A percentile compares a stretch with the other conserved stretches of the same genome.
phyloP scores from a whole-genome alignment of 768 basidiomycete genomes.

The Austroboletus festivus region DNA sequence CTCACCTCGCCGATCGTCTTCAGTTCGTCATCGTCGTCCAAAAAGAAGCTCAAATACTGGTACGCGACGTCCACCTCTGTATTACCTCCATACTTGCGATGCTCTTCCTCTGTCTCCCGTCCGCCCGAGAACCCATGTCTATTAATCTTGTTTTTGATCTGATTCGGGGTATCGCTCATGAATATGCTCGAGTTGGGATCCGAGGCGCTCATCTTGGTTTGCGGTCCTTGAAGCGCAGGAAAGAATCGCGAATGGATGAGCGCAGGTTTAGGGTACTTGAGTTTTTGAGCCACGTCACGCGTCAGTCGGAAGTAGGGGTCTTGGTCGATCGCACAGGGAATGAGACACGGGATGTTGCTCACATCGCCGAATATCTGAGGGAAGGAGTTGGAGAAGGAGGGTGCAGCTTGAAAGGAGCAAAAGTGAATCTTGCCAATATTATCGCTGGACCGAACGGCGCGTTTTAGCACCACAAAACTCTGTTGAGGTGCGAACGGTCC shows the following conservation, averaged over 20 bases:
- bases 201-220: slow-evolving; percentile 99
- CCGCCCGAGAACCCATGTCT: slow-evolving; percentile 96
- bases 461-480: not conserved
- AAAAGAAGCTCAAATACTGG: slow-evolving; percentile 92
- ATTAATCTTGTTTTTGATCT: slow-evolving; percentile 98
- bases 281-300: slow-evolving; percentile 88
- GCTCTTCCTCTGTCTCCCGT: slow-evolving; percentile 93
- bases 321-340: slow-evolving; percentile 98
- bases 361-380: slow-evolving; percentile 91
- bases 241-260: slow-evolving; percentile 96
- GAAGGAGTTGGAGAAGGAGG: slow-evolving; percentile 97
- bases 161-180: slow-evolving; percentile 89
- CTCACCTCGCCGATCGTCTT: slow-evolving; percentile 68
- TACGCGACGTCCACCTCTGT: slow-evolving; percentile 95
- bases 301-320: slow-evolving; percentile 97
- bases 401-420: slow-evolving; percentile 90
- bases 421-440: slow-evolving; percentile 99
- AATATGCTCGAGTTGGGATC: slow-evolving; percentile 90
- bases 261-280: slow-evolving; percentile 94
- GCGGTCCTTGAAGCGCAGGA: slow-evolving; percentile 95
- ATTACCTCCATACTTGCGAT: slow-evolving; percentile 82
- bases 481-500: not conserved
- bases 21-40: slow-evolving; percentile 92
- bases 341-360: slow-evolving; percentile 85
- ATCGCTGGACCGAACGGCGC: slow-evolving; percentile 54